These are phyloP conservation scores for Colletotrichum tropicale DNA, from an alignment of 2,329 filamentous ascomycete species.

Conservation along the genomic window DNA sequence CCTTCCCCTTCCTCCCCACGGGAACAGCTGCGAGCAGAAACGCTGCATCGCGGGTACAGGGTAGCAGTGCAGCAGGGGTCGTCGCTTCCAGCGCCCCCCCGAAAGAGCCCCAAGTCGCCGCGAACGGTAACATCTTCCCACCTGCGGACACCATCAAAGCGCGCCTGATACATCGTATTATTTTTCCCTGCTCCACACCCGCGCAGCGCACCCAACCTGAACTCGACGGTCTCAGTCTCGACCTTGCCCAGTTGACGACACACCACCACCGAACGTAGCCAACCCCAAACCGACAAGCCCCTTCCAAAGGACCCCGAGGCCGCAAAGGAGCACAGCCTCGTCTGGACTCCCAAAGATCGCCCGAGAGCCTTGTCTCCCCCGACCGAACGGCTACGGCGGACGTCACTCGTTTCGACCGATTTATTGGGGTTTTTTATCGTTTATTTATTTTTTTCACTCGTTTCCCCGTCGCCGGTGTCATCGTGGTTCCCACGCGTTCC, in stretches of 20 bases:
- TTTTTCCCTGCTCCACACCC: slow-evolving; percentile 17
- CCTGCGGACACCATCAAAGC: slow-evolving; percentile 4
- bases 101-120: slow-evolving; percentile 6
- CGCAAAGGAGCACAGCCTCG: slow-evolving; percentile 11
- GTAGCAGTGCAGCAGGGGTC: slow-evolving; percentile 8
- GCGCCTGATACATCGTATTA: slow-evolving; percentile 19
- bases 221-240: neutral
- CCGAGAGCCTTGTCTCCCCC: slow-evolving; percentile 4
- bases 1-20: neutral
- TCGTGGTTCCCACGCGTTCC: slow-evolving; percentile 3
- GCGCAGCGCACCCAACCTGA: neutral
- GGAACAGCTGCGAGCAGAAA: slow-evolving; percentile 2
- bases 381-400: neutral
- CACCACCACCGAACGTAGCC: neutral
- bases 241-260: neutral
- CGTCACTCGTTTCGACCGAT: neutral
- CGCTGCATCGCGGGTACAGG: slow-evolving; percentile 1
- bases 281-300: neutral
- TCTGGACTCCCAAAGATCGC: slow-evolving; percentile 1
- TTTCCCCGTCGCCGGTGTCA: neutral
- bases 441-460: neutral
- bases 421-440: neutral
- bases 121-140: slow-evolving; percentile 19
- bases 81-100: slow-evolving; percentile 1
- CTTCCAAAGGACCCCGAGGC: neutral